Base-by-base conservation (phyloP, 306 rosid species). In the Trifolium subterraneum region DNA sequence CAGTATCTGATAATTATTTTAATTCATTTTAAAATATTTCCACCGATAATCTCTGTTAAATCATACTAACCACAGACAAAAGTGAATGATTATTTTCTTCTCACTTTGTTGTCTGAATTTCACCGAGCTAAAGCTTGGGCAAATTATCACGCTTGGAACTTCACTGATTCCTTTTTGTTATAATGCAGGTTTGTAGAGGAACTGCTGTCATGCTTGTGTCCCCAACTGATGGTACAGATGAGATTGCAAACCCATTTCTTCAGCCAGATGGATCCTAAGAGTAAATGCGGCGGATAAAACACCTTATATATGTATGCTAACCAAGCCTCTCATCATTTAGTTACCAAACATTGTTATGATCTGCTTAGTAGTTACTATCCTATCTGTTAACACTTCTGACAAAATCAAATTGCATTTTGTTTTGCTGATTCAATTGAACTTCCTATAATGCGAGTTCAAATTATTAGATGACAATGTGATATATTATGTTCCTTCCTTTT, bases 171-270 rank as follows among this genome's bases (percentile, higher is more conserved):
- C 9, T 1, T 44, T 68, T 67, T 75, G 36, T 74, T 52, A 29
- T 55, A 25, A 31, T 83, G 82, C 89, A 91, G 97, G 98, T 93
- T 51, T 93, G 98, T 60, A 89, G 98, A 86, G 98, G 98, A 82
- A 93, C 97, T 68, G 94, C 96, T 55, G 96, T 91, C 41, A 91
- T 93, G 98, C 96, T 93, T 14, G 97, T 93, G 70, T 93, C 97
- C 29, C 96, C 98, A 68, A 89, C 94, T 23, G 94, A 93, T 69
- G 98, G 98, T 15, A 93, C 97, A 22, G 92, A 93, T 77, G 98
- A 91, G 87, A 93, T 93, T 61, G 91, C 90, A 20, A 93, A 93
- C 89, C 97, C 98, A 41, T 93, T 93, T 72, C 16, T 87, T 75
- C 97, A 89, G 79, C 91, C 91, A 19, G 96, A 91, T 64, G 98